These are phyloP conservation scores for Trichosporon asahii DNA, from an alignment of 1,284 basidiomycete genomes.

Conservation along the genomic window DNA sequence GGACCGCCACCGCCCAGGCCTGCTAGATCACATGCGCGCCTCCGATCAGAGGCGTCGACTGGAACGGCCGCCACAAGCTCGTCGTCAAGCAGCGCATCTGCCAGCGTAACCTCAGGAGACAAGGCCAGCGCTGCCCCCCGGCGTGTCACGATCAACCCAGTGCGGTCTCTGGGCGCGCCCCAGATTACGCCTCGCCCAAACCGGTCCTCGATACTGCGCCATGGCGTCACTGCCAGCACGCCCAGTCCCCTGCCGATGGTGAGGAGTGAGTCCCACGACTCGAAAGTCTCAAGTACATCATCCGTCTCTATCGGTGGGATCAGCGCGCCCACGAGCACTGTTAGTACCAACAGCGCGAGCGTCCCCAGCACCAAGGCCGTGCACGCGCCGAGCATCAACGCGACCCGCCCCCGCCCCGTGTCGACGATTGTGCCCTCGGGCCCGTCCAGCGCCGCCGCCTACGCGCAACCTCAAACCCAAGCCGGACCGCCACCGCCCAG, in stretches of 20 bases:
- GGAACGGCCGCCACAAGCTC: background rate
- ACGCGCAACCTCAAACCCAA: conserved; percentile 6
- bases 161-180: background rate
- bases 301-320: conserved; percentile 3
- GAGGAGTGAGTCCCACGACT: background rate
- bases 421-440: conserved; percentile 3
- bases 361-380: conserved; percentile 9
- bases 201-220: background rate
- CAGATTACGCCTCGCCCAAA: background rate
- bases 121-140: background rate
- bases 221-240: background rate
- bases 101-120: conserved; percentile 1
- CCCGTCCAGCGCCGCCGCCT: conserved; percentile 4
- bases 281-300: background rate
- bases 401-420: conserved; percentile 4
- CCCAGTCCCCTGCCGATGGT: background rate
- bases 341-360: background rate
- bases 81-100: conserved; percentile 1
- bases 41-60: background rate
- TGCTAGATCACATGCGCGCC: conserved; percentile 1
- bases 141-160: conserved; percentile 5
- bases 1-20: background rate
- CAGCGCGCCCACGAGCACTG: background rate
- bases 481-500: background rate
- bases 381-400: background rate